Evolutionary conservation across 2,329 filamentous ascomycete genomes (phyloP), one percentile per base, ranked within the genome.

Genomic region (Remersonia thermophila): DNA sequence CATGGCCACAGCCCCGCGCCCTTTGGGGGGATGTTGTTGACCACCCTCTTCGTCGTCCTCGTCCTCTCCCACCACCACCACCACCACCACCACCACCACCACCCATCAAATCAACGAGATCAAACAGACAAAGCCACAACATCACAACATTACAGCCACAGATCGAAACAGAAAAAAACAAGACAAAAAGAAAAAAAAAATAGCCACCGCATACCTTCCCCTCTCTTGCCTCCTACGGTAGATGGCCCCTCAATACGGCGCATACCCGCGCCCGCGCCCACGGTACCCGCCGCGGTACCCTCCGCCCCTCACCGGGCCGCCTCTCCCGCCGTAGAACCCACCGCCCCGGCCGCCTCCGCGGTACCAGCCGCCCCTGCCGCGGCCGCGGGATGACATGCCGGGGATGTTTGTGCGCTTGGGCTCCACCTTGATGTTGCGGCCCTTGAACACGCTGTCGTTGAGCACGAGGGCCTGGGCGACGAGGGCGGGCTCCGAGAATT

Each of bases 391-490:
- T 49, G 74, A 81, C 85, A 98, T 89, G 42, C 91, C 91, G 1
- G 91, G 91, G 36, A 98, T 68, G 57, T 98, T 98, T 50, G 91
- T 98, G 43, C 91, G 82, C 68, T 98, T 98, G 25, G 91, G 89
- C 7, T 65, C 65, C 55, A 96, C 91, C 76, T 98, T 98, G 58
- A 98, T 76, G 59, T 91, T 93, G 53, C 91, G 77, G 44, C 85
- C 87, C 53, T 91, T 86, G 65, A 98, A 94, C 39, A 93, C 71
- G 59, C 86, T 95, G 63, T 98, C 91, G 59, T 98, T 96, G 39
- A 98, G 69, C 28, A 96, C 86, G 42, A 98, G 72, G 17, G 91
- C 91, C 59, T 93, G 84, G 32, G 84, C 85, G 45, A 98, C 89
- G 43, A 95, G 70, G 60, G 77, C 87, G 33, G 91, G 86, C 63